phyloP scores from a whole-genome alignment of 345 rosid genomes.

The Pistacia vera region DNA sequence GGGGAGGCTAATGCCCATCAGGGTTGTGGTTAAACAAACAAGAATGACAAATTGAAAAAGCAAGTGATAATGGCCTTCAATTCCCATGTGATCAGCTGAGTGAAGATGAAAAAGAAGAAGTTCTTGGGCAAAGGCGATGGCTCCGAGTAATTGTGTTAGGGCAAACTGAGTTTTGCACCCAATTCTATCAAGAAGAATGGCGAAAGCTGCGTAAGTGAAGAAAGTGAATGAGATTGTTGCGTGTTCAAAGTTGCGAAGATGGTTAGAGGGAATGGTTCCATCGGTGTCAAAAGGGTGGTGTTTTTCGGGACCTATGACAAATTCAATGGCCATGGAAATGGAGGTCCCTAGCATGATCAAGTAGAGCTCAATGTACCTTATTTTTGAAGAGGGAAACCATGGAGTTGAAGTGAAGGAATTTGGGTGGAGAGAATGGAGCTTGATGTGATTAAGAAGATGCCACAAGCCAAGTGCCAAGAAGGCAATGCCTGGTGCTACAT shows the following conservation, averaged over 20 bases:
- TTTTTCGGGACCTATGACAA: slow-evolving; percentile 67
- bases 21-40: slow-evolving; percentile 61
- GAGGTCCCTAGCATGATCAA: slow-evolving; percentile 59
- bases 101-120: slow-evolving; percentile 82
- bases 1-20: slow-evolving; percentile 60
- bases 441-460: slow-evolving; percentile 80
- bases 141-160: slow-evolving; percentile 57
- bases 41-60: slow-evolving; percentile 57
- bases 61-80: slow-evolving; percentile 86
- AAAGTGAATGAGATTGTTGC: slow-evolving; percentile 67
- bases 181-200: slow-evolving; percentile 54
- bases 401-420: slow-evolving; percentile 50
- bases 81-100: slow-evolving; percentile 77
- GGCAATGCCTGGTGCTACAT: slow-evolving; percentile 71
- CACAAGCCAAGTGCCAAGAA: slow-evolving; percentile 70
- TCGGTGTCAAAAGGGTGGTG: slow-evolving; percentile 86
- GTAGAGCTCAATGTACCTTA: slow-evolving; percentile 61
- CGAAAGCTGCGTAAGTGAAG: slow-evolving; percentile 60
- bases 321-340: slow-evolving; percentile 73
- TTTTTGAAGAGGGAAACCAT: slow-evolving; percentile 67
- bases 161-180: slow-evolving; percentile 31
- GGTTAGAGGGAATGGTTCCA: slow-evolving; percentile 82
- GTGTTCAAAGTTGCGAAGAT: slow-evolving; percentile 90
- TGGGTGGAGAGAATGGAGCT: slow-evolving; percentile 51
- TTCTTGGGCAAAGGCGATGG: slow-evolving; percentile 69